phyloP scores from a whole-genome alignment of 768 basidiomycete species.

The Suillus bovinus region DNA sequence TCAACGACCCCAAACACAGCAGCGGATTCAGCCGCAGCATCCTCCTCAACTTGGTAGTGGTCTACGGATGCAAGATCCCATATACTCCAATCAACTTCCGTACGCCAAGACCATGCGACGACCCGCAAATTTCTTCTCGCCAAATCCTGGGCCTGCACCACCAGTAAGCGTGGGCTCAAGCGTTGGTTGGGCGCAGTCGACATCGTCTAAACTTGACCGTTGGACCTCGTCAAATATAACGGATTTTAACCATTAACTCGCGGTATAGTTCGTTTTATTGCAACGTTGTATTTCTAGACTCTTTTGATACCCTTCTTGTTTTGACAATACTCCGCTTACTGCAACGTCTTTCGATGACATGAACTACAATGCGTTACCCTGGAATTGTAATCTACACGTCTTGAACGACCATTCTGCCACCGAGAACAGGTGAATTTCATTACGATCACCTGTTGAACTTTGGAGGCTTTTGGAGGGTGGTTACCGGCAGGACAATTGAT shows the following conservation, averaged over 20 bases:
- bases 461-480: background rate
- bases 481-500: background rate
- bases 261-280: background rate
- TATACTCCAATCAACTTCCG: slow-evolving; percentile 3
- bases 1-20: slow-evolving; percentile 31
- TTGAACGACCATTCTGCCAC: background rate
- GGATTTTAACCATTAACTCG: slow-evolving; percentile 2
- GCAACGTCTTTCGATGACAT: slow-evolving; percentile 1
- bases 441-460: background rate
- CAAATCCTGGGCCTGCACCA: slow-evolving; percentile 34
- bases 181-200: slow-evolving; percentile 1
- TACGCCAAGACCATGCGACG: slow-evolving; percentile 38
- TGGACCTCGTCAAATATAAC: background rate
- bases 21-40: slow-evolving; percentile 22
- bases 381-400: background rate
- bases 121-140: slow-evolving; percentile 52
- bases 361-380: background rate
- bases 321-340: slow-evolving; percentile 2
- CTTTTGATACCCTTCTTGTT: slow-evolving; percentile 13
- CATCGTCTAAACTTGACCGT: slow-evolving; percentile 3
- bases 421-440: background rate
- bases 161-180: slow-evolving; percentile 34
- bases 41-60: slow-evolving; percentile 40
- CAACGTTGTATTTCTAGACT: slow-evolving; percentile 8
- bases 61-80: slow-evolving; percentile 51